These are phyloP conservation scores for Solanum ossicruentum DNA, from an alignment of 257 asterid genomes.

Conservation along the genomic window DNA sequence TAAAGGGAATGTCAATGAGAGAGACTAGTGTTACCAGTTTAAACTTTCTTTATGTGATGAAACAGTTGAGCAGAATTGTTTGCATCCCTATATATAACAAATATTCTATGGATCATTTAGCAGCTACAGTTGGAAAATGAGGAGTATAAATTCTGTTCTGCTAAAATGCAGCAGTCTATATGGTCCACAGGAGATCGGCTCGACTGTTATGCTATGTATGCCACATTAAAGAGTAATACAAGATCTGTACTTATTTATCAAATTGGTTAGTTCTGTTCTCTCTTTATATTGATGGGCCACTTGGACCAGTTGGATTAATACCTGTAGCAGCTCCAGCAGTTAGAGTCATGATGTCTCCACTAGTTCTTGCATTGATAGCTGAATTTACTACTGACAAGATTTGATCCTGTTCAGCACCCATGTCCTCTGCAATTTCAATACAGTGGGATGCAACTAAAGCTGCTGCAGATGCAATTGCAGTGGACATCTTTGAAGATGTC, in stretches of 20 bases:
- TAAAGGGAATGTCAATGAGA: background rate
- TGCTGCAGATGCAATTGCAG: slow-evolving; percentile 77
- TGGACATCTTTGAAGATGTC: slow-evolving; percentile 25
- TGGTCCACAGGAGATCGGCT: background rate
- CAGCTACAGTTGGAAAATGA: background rate
- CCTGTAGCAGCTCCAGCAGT: slow-evolving; percentile 97
- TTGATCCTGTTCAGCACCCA: slow-evolving; percentile 76
- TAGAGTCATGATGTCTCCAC: slow-evolving; percentile 74
- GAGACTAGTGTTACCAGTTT: background rate
- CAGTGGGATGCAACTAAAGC: slow-evolving; percentile 93
- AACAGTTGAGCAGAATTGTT: background rate
- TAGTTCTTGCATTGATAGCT: slow-evolving; percentile 60
- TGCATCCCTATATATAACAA: background rate
- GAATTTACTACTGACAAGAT: slow-evolving; percentile 51
- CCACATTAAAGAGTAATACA: background rate
- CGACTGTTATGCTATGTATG: background rate
- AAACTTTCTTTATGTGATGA: background rate
- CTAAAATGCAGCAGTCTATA: background rate
- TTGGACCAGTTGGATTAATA: slow-evolving; percentile 1
- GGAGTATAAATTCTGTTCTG: background rate
- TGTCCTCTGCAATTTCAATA: slow-evolving; percentile 78
- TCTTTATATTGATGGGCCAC: background rate
- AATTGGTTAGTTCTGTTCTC: background rate
- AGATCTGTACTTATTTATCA: background rate
- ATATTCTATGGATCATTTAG: background rate